Evolutionary conservation across 768 basidiomycete genomes (phyloP), one percentile per base, ranked within the genome.

Genomic region (Boletus speciosus): DNA sequence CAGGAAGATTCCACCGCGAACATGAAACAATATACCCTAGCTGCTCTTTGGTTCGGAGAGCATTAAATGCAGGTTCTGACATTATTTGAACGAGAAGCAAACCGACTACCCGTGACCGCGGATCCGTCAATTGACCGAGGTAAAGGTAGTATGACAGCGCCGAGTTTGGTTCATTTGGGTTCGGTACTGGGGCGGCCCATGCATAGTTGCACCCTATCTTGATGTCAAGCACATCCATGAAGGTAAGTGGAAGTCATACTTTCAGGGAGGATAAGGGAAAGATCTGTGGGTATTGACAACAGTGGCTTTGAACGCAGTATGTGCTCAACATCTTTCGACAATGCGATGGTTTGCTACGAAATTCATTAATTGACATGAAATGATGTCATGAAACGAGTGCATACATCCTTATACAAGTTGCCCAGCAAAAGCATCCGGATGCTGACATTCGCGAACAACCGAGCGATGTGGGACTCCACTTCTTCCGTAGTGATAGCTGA

Each of bases 11-110:
- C 81, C 81, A 84, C 31, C 73, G 66, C 1, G 76, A 75, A 58
- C 82, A 85, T 9, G 77, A 81, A 35, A 97, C 95, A 40, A 97
- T 79, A 68, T 99, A 99, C 6, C 97, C 97, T 1, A 99, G 79
- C 70, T 99, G 97, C 66, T 98, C 93, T 66, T 92, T 86, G 4
- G 95, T 98, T 29, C 97, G 86, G 31, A 99, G 80, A 23, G 85
- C 75, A 66, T 96, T 86, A 73, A 98, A 99, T 10, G 89, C 82
- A 1, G 95, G 96, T 62, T 99, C 97, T n/a, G 80, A 76, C 36
- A 95, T 77, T 52, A 98, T 88, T 61, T 95, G 92, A 0, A 79
- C 79, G 23, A 98, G 82, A 14, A 99, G 78, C 2, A 83, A 73
- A 23, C 86, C 78, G 2, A 78, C 77, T 25, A 90, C 85, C 4